Evolutionary conservation across 345 rosid species (phyloP), one percentile per base, ranked within the genome.

Genomic region (Syzygium oleosum): DNA sequence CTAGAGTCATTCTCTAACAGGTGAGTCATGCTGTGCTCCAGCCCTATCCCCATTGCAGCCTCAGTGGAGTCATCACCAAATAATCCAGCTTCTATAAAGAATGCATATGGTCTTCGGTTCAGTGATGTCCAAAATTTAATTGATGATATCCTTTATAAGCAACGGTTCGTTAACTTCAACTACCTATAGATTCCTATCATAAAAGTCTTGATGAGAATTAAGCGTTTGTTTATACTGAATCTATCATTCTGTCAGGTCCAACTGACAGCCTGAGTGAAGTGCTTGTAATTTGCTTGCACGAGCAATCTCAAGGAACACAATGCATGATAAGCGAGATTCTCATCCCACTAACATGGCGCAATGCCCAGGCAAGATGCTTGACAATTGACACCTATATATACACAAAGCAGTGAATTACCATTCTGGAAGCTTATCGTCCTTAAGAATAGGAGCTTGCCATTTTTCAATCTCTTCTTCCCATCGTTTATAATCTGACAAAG

Each of bases 381-480:
- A 73, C 83, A 73, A 73, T 38, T 73, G 83, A 73, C 49, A 73
- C 49, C 49, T 38, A 73, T 10, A 73, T 21, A 38, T 86, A 29
- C 79, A 23, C 2, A 9, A 29, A 86, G 65, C 34, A 43, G 34
- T 10, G 15, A 73, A 25, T 91, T 94, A 97, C 99, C 99, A 97
- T 89, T 97, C 99, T 68, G 99, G 98, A 85, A 97, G 95, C 87
- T 93, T 93, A 73, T 93, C 96, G 88, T 95, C 95, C 90, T 85
- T 89, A 84, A 97, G 96, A 87, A 96, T 91, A 85, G 98, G 98
- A 92, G 85, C 92, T 90, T 97, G 98, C 99, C 99, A 97, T 89
- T 93, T 94, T 91, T 97, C 98, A 89, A 97, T 97, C 85, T 96
- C 99, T 91, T 96, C 99, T 89, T 97, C 99, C 99, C 99, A 97